Base-by-base conservation (phyloP, 2,329 filamentous ascomycete genomes). In the Pestalotiopsis sp. region DNA sequence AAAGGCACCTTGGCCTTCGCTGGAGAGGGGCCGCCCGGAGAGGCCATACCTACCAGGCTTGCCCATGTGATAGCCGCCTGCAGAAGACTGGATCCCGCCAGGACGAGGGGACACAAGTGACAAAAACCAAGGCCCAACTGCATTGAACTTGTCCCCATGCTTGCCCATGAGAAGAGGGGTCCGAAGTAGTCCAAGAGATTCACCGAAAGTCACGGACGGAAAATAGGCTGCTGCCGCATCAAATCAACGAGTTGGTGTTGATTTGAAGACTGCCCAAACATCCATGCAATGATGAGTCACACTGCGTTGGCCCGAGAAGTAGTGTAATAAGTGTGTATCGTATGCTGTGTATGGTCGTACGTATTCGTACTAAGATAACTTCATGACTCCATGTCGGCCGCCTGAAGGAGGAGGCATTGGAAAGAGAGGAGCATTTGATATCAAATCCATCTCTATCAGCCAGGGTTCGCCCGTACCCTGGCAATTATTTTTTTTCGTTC, bases 231-330 rank as follows among this genome's bases (percentile, higher is more conserved):
- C 36, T 36, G 31, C 31, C 9, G 23, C 27, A 62, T 62, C 57
- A 59, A 39, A 20, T 12, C 17, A 52, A 9, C 57, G 2, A 52
- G 39, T 14, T 36, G 14, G 39, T 64, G 61, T 49, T 38, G 49
- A 66, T 66, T 49, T 38, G 49, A 66, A 57, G 41, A 57, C 13
- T n/a, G 20, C 45, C 64, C 25, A 66, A 38, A 27, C 17, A 38
- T 9, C 45, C 45, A 56, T 57, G 64, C 25, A 23, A 39, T 39
- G 56, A 23, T 66, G 64, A 66, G 41, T 66, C 64, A 66, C 39
- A 52, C 58, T 66, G 64, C 64, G 64, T 17, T 66, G 64, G 27
- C 56, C 64, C 14, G 36, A 36, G n/a, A n/a, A 12, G 45, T 36
- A 52, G 45, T 20, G 45, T 52, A 17, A 52, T 52, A 17, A 52